These are phyloP conservation scores for Boechera retrofracta DNA, from an alignment of 345 rosid species.

Conservation along the genomic window DNA sequence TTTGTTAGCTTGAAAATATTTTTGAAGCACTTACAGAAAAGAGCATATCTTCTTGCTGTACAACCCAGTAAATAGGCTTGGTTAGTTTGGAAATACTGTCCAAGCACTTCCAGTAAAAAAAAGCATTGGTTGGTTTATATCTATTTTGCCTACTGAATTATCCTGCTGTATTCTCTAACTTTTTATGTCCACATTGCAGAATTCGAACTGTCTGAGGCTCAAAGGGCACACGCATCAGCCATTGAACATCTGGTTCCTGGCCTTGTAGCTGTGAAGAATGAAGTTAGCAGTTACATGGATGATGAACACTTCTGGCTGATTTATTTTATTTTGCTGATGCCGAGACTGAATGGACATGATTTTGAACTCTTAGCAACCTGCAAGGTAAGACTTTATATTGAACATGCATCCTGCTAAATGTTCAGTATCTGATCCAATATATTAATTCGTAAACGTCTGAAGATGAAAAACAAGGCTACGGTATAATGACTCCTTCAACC, in stretches of 20 bases:
- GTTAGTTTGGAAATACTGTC: background rate
- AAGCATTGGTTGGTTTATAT: background rate
- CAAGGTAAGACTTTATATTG: constrained; percentile 49
- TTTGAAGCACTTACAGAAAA: background rate
- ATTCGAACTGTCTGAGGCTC: constrained; percentile 63
- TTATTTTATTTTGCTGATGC: constrained; percentile 72
- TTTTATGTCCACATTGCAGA: constrained; percentile 49
- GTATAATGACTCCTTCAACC: background rate
- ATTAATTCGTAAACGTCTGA: background rate
- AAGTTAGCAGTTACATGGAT: constrained; percentile 49
- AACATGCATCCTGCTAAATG: background rate
- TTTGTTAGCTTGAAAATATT: background rate
- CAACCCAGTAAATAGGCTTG: background rate
- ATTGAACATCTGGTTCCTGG: constrained; percentile 64
- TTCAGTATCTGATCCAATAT: constrained; percentile 6
- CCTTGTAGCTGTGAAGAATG: constrained; percentile 54
- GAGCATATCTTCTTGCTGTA: background rate
- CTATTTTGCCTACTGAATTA: background rate
- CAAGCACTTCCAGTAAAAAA: background rate
- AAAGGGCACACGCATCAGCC: constrained; percentile 59
- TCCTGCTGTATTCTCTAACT: background rate
- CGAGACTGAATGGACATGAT: constrained; percentile 66
- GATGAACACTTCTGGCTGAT: constrained; percentile 71
- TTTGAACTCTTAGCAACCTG: constrained; percentile 63
- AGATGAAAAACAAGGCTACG: constrained; percentile 10